Evolutionary conservation across 768 basidiomycete genomes (phyloP).

Genomic region (Boletus edulis): DNA sequence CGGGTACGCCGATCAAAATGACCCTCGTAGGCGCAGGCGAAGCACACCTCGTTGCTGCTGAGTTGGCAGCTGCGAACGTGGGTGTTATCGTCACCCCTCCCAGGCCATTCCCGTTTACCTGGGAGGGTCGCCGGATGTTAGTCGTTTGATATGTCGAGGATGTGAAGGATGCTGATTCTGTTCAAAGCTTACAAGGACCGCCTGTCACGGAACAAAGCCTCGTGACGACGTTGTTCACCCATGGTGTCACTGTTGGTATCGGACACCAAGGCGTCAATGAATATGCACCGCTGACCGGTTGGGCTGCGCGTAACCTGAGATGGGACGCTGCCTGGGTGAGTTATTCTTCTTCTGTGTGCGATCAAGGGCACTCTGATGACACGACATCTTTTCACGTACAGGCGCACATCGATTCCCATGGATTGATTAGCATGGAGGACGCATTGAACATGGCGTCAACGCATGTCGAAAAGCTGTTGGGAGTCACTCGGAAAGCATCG

Average conservation of each 20-base stretch:
- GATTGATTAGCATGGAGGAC: conserved; percentile 37
- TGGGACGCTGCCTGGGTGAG: conserved; percentile 94
- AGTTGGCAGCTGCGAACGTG: conserved; percentile 53
- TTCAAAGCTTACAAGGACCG: conserved; percentile 59
- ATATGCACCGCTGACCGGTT: conserved; percentile 73
- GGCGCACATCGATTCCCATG: conserved; percentile 37
- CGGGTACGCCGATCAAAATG: conserved; percentile 33
- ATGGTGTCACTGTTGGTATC: conserved; percentile 64
- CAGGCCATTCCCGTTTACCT: conserved; percentile 60
- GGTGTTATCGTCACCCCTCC: conserved; percentile 68
- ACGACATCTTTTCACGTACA: conserved; percentile 6
- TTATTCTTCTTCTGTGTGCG: conserved; percentile 29
- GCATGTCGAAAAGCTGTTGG: conserved; percentile 44
- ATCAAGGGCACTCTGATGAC: background rate
- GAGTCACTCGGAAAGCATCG: conserved; percentile 22
- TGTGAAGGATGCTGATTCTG: background rate
- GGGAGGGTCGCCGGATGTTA: conserved; percentile 68
- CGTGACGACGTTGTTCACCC: conserved; percentile 54
- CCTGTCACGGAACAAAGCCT: conserved; percentile 67
- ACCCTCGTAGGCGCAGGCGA: conserved; percentile 63
- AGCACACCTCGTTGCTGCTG: conserved; percentile 42
- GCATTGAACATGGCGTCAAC: conserved; percentile 41
- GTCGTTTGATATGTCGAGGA: conserved; percentile 14
- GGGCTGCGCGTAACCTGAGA: conserved; percentile 82
- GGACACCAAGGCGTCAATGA: conserved; percentile 42